Percentiles rank a stretch among this genome's conserved stretches.
Conservation (phyloP, 2,329 filamentous ascomycete species). For the Chlorencoelia australis region DNA sequence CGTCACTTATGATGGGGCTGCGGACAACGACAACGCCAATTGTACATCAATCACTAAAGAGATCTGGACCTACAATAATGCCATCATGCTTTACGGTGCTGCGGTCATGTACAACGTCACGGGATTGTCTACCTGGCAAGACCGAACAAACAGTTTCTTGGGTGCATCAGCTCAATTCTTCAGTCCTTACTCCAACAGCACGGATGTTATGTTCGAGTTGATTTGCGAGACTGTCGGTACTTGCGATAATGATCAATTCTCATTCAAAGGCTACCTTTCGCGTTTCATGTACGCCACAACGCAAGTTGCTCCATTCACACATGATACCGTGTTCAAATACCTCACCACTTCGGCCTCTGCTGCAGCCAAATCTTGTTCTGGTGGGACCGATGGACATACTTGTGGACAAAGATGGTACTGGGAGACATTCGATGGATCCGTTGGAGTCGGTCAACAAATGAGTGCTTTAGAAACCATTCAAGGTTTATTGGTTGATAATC, state of each 20-base stretch:
- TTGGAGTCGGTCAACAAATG: conserved; percentile 54
- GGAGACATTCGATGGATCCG: conserved; percentile 42
- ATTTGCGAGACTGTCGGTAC: conserved; percentile 49
- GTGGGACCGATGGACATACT: conserved; percentile 38
- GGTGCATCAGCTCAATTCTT: conserved; percentile 44
- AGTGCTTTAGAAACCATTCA: conserved; percentile 54
- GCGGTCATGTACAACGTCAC: conserved; percentile 55
- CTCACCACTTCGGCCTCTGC: conserved; percentile 44
- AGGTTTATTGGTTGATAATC: conserved; percentile 40
- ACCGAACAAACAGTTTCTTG: conserved; percentile 42
- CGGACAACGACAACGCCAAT: conserved; percentile 40
- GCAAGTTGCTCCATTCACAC: conserved; percentile 45
- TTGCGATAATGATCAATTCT: conserved; percentile 55
- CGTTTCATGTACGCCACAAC: conserved; percentile 53
- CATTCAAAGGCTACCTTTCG: conserved; percentile 58
- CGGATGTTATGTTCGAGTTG: conserved; percentile 53
- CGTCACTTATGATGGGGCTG: conserved; percentile 46
- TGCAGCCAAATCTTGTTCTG: conserved; percentile 47
- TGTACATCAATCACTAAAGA: conserved; percentile 43
- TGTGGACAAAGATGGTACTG: conserved; percentile 54
- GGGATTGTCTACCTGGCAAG: conserved; percentile 40
- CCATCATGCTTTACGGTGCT: conserved; percentile 55
- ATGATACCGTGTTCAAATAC: conserved; percentile 35
- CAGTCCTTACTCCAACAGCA: conserved; percentile 38
- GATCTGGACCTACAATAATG: conserved; percentile 56